Base-by-base conservation (phyloP, 179 eudicot genomes). In the Nepenthes alata region DNA sequence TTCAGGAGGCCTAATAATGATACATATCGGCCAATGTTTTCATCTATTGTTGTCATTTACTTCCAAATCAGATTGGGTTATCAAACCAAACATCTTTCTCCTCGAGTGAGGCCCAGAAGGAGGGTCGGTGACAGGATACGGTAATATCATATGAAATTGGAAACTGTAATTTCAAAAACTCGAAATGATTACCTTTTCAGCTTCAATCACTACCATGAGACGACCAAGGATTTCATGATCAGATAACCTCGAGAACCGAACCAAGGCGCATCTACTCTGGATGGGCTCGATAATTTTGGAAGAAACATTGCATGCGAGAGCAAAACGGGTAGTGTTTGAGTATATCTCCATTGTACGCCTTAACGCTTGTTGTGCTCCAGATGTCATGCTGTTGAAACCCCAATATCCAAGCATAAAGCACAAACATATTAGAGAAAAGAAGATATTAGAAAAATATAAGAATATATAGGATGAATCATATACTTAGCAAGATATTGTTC, bases 241-340 rank as follows among this genome's bases (percentile, higher is more conserved):
- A 37, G 96, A 88, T 71, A 91, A 75, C 73, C 98, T 89, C 57
- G 96, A 47, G 77, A 82, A 91, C 38, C 98, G 81, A 39, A 91
- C 98, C 74, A 91, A 80, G 45, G 98, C 98, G 83, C 98, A 89
- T 80, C 98, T 77, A 89, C 98, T 91, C 72, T 91, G 98, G 59
- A 91, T 91, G 58, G 98, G 98, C 76, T 91, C 98, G 52, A 91
- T 91, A 57, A 88, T 81, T 67, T 89, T 89, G 14, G 96, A 84
- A 37, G 96, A 88, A 47, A 80, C 86, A 71, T 91, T 91, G 75
- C 98, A 91, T 44, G 98, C 98, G 63, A 91, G 98, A 49, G 85
- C 98, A 84, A 91, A 88, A 9, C 98, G 91, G 37, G 98, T 91
- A 37, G 98, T 80, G 64, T 81, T 86, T 47, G 96, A 91, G 83